Evolutionary conservation across 2,329 filamentous ascomycete species (phyloP).

Genomic region (Fonsecaea pedrosoi): DNA sequence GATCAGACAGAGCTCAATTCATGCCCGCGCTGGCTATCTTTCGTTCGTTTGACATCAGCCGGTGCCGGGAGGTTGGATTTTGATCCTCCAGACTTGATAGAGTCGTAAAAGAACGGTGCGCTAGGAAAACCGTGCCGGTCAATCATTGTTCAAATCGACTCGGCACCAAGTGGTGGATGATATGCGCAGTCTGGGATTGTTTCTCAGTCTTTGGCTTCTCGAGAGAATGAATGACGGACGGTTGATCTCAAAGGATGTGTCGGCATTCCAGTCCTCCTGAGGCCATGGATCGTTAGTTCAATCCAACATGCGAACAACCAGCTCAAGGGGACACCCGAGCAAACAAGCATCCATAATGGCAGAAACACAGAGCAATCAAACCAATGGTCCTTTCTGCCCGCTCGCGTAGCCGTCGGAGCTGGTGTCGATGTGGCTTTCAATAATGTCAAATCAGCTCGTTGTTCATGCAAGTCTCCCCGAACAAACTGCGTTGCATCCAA

Average conservation of each 20-base stretch:
- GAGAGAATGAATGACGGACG: slow-evolving; percentile 33
- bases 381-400: background rate
- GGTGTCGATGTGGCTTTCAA: background rate
- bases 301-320: background rate
- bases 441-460: background rate
- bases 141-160: too few species aligned
- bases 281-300: background rate
- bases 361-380: background rate
- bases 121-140: slow-evolving; percentile 36
- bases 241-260: slow-evolving; percentile 41
- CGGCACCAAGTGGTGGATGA: too few species aligned
- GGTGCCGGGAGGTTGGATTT: background rate
- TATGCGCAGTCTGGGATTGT: too few species aligned
- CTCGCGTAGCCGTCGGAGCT: background rate
- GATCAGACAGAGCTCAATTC: too few species aligned
- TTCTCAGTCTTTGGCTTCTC: too few species aligned
- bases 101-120: slow-evolving; percentile 52
- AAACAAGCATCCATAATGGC: background rate
- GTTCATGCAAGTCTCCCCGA: too few species aligned
- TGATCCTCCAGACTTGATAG: slow-evolving; percentile 47
- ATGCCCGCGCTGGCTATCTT: background rate
- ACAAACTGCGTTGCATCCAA: too few species aligned
- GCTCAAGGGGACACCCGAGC: background rate
- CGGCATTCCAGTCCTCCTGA: slow-evolving; percentile 37
- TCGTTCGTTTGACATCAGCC: background rate